A percentile compares a stretch with the other conserved stretches of the same genome.
phyloP scores from a whole-genome alignment of 495 filamentous ascomycete species.

The Penicillium lagena region DNA sequence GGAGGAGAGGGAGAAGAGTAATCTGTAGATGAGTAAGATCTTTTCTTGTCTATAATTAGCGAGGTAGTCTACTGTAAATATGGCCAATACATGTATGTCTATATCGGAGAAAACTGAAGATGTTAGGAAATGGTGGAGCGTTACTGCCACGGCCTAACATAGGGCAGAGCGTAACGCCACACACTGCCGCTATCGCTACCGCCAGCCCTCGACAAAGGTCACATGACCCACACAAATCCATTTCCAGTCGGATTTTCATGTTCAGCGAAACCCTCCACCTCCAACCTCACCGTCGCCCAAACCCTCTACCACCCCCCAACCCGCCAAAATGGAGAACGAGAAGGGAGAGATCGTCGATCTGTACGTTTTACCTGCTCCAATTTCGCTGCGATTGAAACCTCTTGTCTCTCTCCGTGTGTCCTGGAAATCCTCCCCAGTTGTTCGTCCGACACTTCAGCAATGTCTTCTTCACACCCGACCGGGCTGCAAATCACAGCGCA shows the following conservation, averaged over 20 bases:
- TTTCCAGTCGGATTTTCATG: constrained; percentile 22
- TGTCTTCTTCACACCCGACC: too few relatives aligned
- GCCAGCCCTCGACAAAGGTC: constrained; percentile 38
- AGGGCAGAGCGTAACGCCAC: neutral
- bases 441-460: too few relatives aligned
- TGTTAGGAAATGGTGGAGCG: neutral
- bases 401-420: too few relatives aligned
- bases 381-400: neutral
- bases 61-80: too few relatives aligned
- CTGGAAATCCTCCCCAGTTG: too few relatives aligned
- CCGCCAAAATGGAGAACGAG: constrained; percentile 87
- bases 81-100: too few relatives aligned
- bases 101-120: too few relatives aligned
- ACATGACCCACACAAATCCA: constrained; percentile 46
- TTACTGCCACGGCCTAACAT: neutral
- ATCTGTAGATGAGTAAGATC: constrained; percentile 17
- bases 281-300: constrained; percentile 37
- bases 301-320: constrained; percentile 33
- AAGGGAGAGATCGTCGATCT: constrained; percentile 99
- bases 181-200: constrained; percentile 19
- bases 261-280: constrained; percentile 23
- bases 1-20: constrained; percentile 21
- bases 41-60: neutral
- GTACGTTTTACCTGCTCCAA: constrained; percentile 45
- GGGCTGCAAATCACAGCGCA: too few relatives aligned